Conservation (phyloP, 495 filamentous ascomycete species). For the Talaromyces thailandensis region DNA sequence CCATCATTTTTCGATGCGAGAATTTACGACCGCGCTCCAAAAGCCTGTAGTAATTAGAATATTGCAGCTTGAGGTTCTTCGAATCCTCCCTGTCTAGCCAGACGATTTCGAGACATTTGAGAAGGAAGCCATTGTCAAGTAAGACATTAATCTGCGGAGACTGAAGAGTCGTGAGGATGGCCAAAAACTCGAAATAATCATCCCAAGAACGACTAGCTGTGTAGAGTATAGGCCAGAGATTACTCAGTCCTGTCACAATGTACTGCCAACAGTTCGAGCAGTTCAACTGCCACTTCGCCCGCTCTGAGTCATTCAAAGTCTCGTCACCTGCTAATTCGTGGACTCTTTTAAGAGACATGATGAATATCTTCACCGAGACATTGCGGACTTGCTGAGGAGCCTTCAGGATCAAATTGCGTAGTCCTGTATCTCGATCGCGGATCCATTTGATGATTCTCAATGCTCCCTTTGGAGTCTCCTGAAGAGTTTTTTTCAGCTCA, state of each 20-base stretch:
- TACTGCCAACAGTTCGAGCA: constrained; percentile 38
- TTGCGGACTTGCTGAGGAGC: constrained; percentile 55
- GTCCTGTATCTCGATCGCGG: constrained; percentile 37
- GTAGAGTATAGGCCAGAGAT: constrained; percentile 48
- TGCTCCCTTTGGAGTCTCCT: constrained; percentile 23
- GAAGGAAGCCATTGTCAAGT: constrained; percentile 46
- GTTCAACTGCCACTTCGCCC: constrained; percentile 17
- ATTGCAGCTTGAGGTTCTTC: constrained; percentile 40
- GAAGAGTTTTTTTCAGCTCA: constrained; percentile 44
- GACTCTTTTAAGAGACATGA: constrained; percentile 38
- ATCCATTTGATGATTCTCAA: constrained; percentile 55
- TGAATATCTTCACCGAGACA: constrained; percentile 45
- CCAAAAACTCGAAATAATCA: constrained; percentile 68
- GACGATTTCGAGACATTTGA: constrained; percentile 51
- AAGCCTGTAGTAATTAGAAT: constrained; percentile 45
- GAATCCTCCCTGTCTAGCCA: constrained; percentile 48
- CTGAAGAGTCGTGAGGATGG: constrained; percentile 49
- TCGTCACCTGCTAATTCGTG: constrained; percentile 34
- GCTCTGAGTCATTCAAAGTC: constrained; percentile 21
- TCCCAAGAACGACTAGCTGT: constrained; percentile 58
- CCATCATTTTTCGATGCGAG: constrained; percentile 32
- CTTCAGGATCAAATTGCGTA: constrained; percentile 60
- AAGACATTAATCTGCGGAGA: constrained; percentile 42
- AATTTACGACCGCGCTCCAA: constrained; percentile 47
- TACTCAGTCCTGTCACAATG: constrained; percentile 43